phyloP scores from a whole-genome alignment of 768 basidiomycete species.

The Boletales sp. region DNA sequence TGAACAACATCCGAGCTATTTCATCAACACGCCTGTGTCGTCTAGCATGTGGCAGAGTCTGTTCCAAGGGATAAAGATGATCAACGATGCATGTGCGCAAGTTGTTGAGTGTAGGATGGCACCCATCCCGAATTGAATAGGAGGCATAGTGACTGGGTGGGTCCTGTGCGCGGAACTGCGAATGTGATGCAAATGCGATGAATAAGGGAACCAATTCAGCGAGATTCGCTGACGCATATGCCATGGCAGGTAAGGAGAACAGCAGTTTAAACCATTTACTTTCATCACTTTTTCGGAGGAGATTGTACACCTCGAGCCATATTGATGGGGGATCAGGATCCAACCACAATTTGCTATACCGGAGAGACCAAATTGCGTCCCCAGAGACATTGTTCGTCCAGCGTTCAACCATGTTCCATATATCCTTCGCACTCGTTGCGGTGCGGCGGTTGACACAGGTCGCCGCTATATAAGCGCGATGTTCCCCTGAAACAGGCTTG shows the following conservation, averaged over 20 bases:
- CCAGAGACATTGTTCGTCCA: neutral
- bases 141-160: constrained; percentile 2
- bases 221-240: constrained; percentile 12
- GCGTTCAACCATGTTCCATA: neutral
- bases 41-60: neutral
- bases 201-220: constrained; percentile 20
- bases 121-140: neutral
- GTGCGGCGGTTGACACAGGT: constrained; percentile 1
- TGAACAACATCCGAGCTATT: neutral
- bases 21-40: neutral
- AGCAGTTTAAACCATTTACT: constrained; percentile 13
- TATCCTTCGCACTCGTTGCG: neutral
- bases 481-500: neutral
- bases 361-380: neutral
- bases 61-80: neutral
- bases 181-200: constrained; percentile 25
- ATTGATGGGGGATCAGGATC: constrained; percentile 6
- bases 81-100: neutral
- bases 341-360: constrained; percentile 27
- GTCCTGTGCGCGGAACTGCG: neutral
- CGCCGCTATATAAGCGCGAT: constrained; percentile 4
- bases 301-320: constrained; percentile 28
- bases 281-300: constrained; percentile 12
- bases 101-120: neutral
- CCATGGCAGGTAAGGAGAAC: constrained; percentile 31